These are phyloP conservation scores for Clitoria ternatea DNA, from an alignment of 306 rosid genomes.

Conservation along the genomic window DNA sequence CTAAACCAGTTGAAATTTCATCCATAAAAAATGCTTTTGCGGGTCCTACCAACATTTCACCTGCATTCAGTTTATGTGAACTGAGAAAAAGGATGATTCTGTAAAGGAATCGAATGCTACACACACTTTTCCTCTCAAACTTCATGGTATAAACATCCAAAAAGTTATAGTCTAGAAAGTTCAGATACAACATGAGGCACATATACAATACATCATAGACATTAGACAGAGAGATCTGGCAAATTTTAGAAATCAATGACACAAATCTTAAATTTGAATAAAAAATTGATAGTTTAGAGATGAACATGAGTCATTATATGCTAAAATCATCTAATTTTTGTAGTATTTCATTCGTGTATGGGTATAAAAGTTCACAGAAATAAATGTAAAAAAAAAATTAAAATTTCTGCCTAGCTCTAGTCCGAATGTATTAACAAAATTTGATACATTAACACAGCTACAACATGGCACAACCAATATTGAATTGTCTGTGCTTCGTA, in stretches of 20 bases:
- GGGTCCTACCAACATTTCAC: conserved; percentile 74
- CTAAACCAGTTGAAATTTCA: conserved; percentile 77
- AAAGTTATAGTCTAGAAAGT: neutral
- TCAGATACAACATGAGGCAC: neutral
- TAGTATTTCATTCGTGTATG: neutral
- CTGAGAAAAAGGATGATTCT: neutral
- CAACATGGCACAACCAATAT: neutral
- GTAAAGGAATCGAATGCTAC: neutral
- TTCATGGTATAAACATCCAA: neutral
- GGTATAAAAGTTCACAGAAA: neutral
- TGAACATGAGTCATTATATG: neutral
- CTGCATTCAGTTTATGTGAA: conserved; percentile 28
- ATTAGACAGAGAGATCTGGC: neutral
- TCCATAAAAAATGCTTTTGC: conserved; percentile 69
- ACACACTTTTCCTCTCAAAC: neutral
- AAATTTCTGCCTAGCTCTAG: too few relatives aligned
- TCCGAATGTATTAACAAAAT: too few relatives aligned
- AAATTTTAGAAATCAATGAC: neutral
- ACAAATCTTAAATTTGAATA: neutral
- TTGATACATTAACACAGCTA: neutral
- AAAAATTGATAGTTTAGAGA: neutral
- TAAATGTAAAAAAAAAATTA: neutral
- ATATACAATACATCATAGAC: neutral
- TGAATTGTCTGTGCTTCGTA: neutral
- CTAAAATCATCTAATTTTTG: neutral